These are phyloP conservation scores for Saxophila tyrrhenica DNA, from an alignment of 495 filamentous ascomycete genomes.

Conservation along the genomic window DNA sequence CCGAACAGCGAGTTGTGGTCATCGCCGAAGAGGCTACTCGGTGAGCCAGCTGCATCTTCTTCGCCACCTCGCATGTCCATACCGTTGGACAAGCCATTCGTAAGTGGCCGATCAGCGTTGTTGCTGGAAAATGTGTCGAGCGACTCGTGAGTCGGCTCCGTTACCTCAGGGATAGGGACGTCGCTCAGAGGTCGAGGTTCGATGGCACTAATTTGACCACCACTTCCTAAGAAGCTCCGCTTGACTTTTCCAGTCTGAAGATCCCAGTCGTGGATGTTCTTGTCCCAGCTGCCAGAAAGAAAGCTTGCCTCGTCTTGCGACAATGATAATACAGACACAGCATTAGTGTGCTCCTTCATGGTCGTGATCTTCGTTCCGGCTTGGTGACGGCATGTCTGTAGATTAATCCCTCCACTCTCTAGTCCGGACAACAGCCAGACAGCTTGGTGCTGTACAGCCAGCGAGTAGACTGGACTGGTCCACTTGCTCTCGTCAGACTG, in stretches of 20 bases:
- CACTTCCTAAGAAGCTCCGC: slow-evolving; percentile 62
- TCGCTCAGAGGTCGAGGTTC: slow-evolving; percentile 72
- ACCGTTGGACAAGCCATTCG: slow-evolving; percentile 43
- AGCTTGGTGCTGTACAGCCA: slow-evolving; percentile 80
- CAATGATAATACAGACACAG: slow-evolving; percentile 77
- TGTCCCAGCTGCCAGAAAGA: slow-evolving; percentile 94
- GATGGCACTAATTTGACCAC: slow-evolving; percentile 76
- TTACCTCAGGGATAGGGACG: slow-evolving; percentile 61
- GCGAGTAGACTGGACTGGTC: slow-evolving; percentile 81
- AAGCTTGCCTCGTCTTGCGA: slow-evolving; percentile 77
- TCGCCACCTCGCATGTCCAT: slow-evolving; percentile 29
- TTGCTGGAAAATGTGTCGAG: slow-evolving; percentile 58
- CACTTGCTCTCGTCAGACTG: slow-evolving; percentile 39
- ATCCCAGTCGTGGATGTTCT: slow-evolving; percentile 88
- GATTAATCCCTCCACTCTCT: slow-evolving; percentile 83
- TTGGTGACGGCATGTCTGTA: slow-evolving; percentile 89
- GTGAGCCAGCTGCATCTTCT: slow-evolving; percentile 45
- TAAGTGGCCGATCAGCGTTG: slow-evolving; percentile 37
- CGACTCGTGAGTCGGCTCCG: slow-evolving; percentile 39
- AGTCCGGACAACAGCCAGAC: slow-evolving; percentile 84
- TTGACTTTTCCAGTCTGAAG: slow-evolving; percentile 72
- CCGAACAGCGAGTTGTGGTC: slow-evolving; percentile 74
- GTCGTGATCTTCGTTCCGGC: slow-evolving; percentile 80
- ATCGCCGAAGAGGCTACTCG: slow-evolving; percentile 52
- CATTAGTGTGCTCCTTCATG: slow-evolving; percentile 76